Base-by-base conservation (phyloP, 1,139 yeast genomes). In the Pichia sp. region DNA sequence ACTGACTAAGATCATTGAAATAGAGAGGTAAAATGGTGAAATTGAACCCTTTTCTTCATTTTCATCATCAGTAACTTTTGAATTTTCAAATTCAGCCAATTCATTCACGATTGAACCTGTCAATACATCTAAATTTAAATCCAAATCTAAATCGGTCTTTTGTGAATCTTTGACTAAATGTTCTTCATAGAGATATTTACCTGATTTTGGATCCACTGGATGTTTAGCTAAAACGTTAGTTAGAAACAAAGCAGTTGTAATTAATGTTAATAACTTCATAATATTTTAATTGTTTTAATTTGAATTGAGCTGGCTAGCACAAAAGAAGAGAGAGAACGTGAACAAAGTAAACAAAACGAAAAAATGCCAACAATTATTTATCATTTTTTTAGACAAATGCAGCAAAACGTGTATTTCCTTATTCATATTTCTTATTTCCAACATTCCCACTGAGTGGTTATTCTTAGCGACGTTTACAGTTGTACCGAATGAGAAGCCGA, bases 1-100 rank as follows among this genome's bases (percentile, higher is more conserved):
- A 26, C 96, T 86, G 27, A 89, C 86, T 39, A 87, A 70, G 62
- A 92, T 92, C 98, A 92, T 92, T 7, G 89, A 79, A 18, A 80
- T 67, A 8, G 55, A 44, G 35, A 52, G 40, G 30, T 54, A 52
- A 23, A 49, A 50, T 4, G 52, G 37, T 6, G 37, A 35, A 35
- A 35, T 20, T 35, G 37, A 20, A 35, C 37, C 35, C 35, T 18
- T 20, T 35, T 35, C 37, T 20, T 35, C 8, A 35, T 35, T 35
- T 1, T 8, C 24, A 20, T 12, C 13, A 6, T 12, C 13, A 18
- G 7, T 5, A 20, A 18, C 24, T 35, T 35, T 35, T 9, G 37
- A 35, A 20, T 35, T 35, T 20, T 35, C 24, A 35, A 20, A 35
- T 20, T 35, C 37, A 20, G 37, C 37, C 15, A 35, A 35, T 20